A percentile compares a stretch with the other conserved stretches of the same genome.
These are phyloP conservation scores for Debaryomyces sp. DNA, from an alignment of 1,139 yeast species.

Conservation along the genomic window DNA sequence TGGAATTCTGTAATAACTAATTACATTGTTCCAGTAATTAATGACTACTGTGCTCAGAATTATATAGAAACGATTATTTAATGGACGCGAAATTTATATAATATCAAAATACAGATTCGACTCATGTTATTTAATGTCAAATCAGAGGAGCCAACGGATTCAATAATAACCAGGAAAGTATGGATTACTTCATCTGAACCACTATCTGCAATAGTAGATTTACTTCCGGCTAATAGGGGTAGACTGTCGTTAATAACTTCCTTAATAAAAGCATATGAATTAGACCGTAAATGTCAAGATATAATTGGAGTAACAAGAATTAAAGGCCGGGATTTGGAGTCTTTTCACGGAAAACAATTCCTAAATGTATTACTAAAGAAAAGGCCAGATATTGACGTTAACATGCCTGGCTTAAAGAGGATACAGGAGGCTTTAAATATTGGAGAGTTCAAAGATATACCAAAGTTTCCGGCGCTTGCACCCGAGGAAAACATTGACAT, in stretches of 20 bases:
- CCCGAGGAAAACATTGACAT: not conserved
- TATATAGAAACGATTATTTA: conserved; percentile 7
- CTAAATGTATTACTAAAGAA: conserved; percentile 32
- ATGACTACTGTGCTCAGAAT: conserved; percentile 9
- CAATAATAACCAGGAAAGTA: conserved; percentile 17
- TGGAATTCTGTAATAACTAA: conserved; percentile 10
- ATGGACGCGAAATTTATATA: conserved; percentile 2
- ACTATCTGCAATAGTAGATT: conserved; percentile 36
- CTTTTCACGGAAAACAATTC: conserved; percentile 44
- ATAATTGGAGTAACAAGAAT: conserved; percentile 29
- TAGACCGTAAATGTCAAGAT: conserved; percentile 28
- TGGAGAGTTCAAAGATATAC: conserved; percentile 2
- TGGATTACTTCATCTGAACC: conserved; percentile 24
- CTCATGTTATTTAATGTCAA: not conserved
- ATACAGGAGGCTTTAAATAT: not conserved
- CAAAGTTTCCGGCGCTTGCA: not conserved
- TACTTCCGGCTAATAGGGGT: conserved; percentile 54
- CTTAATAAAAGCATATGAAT: conserved; percentile 44
- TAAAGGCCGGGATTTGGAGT: conserved; percentile 25
- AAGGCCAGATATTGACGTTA: conserved; percentile 18
- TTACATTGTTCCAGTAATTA: conserved; percentile 7
- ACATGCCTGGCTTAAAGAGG: conserved; percentile 3
- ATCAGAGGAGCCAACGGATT: not conserved
- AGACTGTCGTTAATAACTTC: conserved; percentile 50
- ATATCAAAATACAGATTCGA: not conserved